Conservation (phyloP, 306 rosid genomes). For the Acacia acuminata region DNA sequence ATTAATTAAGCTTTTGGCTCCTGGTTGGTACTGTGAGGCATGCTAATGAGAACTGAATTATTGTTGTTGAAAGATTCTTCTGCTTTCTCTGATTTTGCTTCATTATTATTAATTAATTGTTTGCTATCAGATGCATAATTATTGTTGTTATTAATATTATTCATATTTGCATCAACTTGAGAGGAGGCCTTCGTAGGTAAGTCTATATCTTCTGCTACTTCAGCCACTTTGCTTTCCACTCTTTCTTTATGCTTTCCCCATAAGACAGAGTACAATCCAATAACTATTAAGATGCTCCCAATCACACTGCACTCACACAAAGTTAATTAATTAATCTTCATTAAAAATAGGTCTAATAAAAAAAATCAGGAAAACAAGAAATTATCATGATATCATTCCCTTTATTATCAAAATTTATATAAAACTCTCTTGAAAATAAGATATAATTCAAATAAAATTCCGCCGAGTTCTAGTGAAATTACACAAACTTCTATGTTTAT, state of each 20-base stretch:
- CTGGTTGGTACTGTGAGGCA: conserved; percentile 23
- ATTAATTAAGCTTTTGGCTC: conserved; percentile 6
- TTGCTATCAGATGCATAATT: background rate
- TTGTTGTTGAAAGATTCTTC: conserved; percentile 22
- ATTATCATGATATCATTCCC: background rate
- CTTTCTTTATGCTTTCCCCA: conserved; percentile 91
- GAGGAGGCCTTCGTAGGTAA: conserved; percentile 48
- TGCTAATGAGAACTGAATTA: conserved; percentile 34
- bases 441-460: background rate
- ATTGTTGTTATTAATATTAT: background rate
- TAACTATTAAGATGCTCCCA: conserved; percentile 61
- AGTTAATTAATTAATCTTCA: background rate
- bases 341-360: background rate
- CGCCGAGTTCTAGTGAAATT: too few relatives aligned
- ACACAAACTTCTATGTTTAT: background rate
- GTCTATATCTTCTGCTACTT: conserved; percentile 35
- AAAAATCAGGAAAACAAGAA: background rate
- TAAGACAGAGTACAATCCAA: conserved; percentile 73
- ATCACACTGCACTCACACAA: conserved; percentile 51
- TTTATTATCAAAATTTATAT: background rate
- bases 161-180: conserved; percentile 26
- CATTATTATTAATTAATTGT: conserved; percentile 1
- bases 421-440: background rate
- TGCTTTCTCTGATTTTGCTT: conserved; percentile 14
- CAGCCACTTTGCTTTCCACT: conserved; percentile 42